These are phyloP conservation scores for Cladobotryum mycophilum DNA, from an alignment of 2,329 filamentous ascomycete genomes.

Conservation along the genomic window DNA sequence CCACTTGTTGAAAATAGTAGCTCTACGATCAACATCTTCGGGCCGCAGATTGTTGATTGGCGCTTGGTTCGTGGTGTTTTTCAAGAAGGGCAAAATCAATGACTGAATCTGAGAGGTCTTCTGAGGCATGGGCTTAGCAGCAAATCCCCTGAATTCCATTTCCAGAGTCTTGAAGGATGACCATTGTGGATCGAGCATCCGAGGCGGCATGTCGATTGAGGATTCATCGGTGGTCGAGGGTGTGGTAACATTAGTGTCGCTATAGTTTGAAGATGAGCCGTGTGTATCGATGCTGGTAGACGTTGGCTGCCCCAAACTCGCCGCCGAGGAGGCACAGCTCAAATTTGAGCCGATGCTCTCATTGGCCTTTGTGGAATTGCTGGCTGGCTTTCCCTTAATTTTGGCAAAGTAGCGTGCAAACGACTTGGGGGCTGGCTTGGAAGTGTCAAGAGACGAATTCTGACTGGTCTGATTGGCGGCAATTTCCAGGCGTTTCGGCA, in stretches of 20 bases:
- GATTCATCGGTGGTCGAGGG: slow-evolving; percentile 37
- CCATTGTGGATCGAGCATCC: slow-evolving; percentile 48
- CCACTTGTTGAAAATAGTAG: slow-evolving; percentile 81
- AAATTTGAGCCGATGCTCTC: slow-evolving; percentile 33
- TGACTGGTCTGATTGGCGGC: slow-evolving; percentile 19
- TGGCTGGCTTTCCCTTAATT: slow-evolving; percentile 42
- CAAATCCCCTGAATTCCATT: slow-evolving; percentile 50
- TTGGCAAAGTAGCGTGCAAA: slow-evolving; percentile 45
- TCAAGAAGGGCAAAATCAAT: slow-evolving; percentile 69
- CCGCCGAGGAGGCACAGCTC: slow-evolving; percentile 42
- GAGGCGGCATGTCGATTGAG: slow-evolving; percentile 37
- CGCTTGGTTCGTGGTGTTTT: slow-evolving; percentile 59
- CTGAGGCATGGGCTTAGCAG: slow-evolving; percentile 63
- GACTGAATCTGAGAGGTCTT: slow-evolving; percentile 71
- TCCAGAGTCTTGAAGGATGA: slow-evolving; percentile 50
- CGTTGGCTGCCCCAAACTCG: slow-evolving; percentile 38
- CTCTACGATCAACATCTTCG: slow-evolving; percentile 76
- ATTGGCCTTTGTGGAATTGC: slow-evolving; percentile 34
- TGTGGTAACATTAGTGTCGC: slow-evolving; percentile 32
- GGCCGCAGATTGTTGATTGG: slow-evolving; percentile 60
- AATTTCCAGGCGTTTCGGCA: slow-evolving; percentile 24
- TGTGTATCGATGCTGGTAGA: slow-evolving; percentile 30
- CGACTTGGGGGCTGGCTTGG: slow-evolving; percentile 31
- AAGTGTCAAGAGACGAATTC: slow-evolving; percentile 26
- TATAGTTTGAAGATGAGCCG: slow-evolving; percentile 33